A percentile compares a stretch with the other conserved stretches of the same genome.
Conservation (phyloP, 2,329 filamentous ascomycete species). For the Exophiala sp. region DNA sequence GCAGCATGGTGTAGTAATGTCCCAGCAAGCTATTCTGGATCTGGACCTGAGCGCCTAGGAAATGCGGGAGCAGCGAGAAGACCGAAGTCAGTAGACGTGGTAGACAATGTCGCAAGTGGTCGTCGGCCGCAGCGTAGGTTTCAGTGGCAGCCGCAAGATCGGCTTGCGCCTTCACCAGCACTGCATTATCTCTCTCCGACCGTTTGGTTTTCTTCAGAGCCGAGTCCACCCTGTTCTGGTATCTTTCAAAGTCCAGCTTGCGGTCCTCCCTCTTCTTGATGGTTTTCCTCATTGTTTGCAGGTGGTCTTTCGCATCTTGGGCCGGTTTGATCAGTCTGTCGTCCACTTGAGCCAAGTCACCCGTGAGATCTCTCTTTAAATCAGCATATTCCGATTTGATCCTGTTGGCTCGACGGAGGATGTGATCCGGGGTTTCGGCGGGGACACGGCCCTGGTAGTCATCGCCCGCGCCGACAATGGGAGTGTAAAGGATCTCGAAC, state of each 20-base stretch:
- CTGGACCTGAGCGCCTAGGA: constrained; percentile 64
- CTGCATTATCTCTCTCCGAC: constrained; percentile 65
- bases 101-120: constrained; percentile 63
- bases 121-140: constrained; percentile 69
- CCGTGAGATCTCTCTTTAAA: constrained; percentile 63
- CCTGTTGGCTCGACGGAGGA: constrained; percentile 58
- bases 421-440: constrained; percentile 55
- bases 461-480: constrained; percentile 61
- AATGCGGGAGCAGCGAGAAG: constrained; percentile 66
- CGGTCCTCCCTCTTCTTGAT: constrained; percentile 82
- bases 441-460: constrained; percentile 52
- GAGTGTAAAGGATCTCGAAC: constrained; percentile 68
- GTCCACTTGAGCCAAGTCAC: constrained; percentile 67
- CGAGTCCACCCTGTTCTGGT: constrained; percentile 64
- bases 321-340: constrained; percentile 63
- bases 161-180: constrained; percentile 63
- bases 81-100: constrained; percentile 65
- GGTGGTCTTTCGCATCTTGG: constrained; percentile 59
- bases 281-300: constrained; percentile 69
- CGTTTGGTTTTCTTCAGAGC: constrained; percentile 64
- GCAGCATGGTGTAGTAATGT: constrained; percentile 69
- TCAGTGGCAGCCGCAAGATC: constrained; percentile 62
- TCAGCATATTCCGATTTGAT: constrained; percentile 64
- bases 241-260: constrained; percentile 75
- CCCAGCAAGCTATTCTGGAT: constrained; percentile 73